Base-by-base conservation (phyloP, 1,139 yeast species). In the Debaryomycetaceae sp. region DNA sequence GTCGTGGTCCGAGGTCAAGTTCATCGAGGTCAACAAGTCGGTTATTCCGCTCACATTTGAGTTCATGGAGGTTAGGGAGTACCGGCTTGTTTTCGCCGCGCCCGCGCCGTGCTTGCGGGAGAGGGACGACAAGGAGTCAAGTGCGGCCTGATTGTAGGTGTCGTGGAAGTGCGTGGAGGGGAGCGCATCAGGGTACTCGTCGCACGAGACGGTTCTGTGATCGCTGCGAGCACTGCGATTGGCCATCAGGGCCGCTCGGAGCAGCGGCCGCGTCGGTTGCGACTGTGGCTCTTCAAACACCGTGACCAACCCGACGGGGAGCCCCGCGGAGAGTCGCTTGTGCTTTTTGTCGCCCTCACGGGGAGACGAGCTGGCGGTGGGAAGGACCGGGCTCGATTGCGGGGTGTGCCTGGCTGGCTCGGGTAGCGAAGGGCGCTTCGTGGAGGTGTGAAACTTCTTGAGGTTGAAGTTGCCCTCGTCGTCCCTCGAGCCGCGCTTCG, bases 21-120 rank as follows among this genome's bases (percentile, higher is more conserved):
- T 30, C 3, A 69, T 61, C 3, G 69, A 58, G 14, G 58, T 55
- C 6, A 64, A 51, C 30, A 64, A 45, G 31, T 66, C 73, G 4
- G 70, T 56, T 21, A 66, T 34, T 1, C 71, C 71, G 30, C 71
- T 62, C 10, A 66, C 43, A 39, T 65, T 66, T 9, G 71, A 65
- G 35, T 51, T 59, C 36, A 61, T 49, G 10, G 72, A 65, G 34
- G 61, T 64, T 27, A 65, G 40, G 0, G 71, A 65, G 36, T 55
- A 65, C 27, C 72, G 46, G 36, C 53, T 45, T 48, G 43, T 32
- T 53, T 41, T 33, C 53, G 46, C 32, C 10, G 23, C 38, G 34
- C 22, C 30, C 34, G 4, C 41, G 40, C 17, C 18, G 23, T 23
- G 24, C 16, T 23, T 22, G 6, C 27, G 17, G 4, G 28, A 28